phyloP scores from a whole-genome alignment of 306 rosid genomes.

The Vigna hirtella region DNA sequence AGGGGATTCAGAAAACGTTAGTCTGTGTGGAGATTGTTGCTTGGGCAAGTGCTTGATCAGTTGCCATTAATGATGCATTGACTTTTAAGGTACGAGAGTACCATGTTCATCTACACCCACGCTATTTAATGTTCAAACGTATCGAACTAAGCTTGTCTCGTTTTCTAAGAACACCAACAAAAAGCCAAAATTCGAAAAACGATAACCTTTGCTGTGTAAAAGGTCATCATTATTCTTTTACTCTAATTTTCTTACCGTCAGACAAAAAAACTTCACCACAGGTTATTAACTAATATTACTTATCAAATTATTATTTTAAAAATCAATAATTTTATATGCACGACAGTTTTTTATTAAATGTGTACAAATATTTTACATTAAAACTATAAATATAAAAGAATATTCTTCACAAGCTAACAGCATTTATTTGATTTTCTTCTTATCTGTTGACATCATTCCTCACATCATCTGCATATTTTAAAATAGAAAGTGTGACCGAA shows the following conservation, averaged over 20 bases:
- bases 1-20: background rate
- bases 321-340: background rate
- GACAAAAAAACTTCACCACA: background rate
- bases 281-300: background rate
- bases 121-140: background rate
- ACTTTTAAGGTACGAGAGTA: background rate
- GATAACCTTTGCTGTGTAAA: background rate
- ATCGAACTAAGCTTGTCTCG: background rate
- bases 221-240: background rate
- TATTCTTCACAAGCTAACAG: no score
- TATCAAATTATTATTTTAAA: no score
- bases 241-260: background rate
- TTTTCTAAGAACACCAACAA: background rate
- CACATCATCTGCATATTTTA: no score
- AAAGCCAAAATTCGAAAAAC: background rate
- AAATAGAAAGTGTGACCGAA: no score
- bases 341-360: background rate
- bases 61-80: conserved; percentile 6
- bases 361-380: no score
- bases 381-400: no score
- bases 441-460: no score
- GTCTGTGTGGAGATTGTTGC: background rate
- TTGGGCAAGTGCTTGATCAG: background rate
- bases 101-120: conserved; percentile 20
- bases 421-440: no score